These are phyloP conservation scores for Plantago elongata DNA, from an alignment of 257 asterid species.

Conservation along the genomic window DNA sequence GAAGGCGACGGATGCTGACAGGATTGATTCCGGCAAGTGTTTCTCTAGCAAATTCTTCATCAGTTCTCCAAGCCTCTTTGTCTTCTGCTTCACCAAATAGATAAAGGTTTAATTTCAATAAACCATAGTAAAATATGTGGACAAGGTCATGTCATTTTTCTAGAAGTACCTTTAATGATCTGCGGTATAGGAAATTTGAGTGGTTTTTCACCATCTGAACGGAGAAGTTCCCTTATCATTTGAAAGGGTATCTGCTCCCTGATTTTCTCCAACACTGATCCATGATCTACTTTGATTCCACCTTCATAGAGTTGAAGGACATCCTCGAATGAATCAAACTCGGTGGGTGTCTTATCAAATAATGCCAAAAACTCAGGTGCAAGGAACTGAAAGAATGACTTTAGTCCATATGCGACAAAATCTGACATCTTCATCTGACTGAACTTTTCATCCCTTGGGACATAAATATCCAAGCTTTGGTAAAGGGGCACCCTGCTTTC, in stretches of 20 bases:
- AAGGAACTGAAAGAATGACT: conserved; percentile 55
- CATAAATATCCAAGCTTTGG: conserved; percentile 53
- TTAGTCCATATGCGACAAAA: conserved; percentile 59
- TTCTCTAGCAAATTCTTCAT: conserved; percentile 75
- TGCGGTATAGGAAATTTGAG: conserved; percentile 62
- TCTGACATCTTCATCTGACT: conserved; percentile 75
- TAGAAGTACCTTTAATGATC: conserved; percentile 47
- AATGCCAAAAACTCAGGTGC: conserved; percentile 58
- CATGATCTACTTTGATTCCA: conserved; percentile 37
- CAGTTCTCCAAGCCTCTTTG: conserved; percentile 66
- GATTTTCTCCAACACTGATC: conserved; percentile 34
- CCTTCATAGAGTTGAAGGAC: conserved; percentile 54
- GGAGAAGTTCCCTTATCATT: conserved; percentile 53
- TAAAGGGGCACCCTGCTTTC: conserved; percentile 64
- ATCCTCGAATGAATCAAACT: conserved; percentile 71
- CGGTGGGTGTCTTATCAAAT: conserved; percentile 51
- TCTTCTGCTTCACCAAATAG: conserved; percentile 36
- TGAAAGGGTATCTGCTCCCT: conserved; percentile 46
- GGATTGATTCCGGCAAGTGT: conserved; percentile 81
- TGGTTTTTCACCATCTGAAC: conserved; percentile 54
- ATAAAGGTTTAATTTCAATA: neutral
- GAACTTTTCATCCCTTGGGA: conserved; percentile 78
- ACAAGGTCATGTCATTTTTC: neutral
- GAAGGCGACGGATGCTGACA: conserved; percentile 51
- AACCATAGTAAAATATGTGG: neutral